Evolutionary conservation across 345 rosid genomes (phyloP), one percentile per base, ranked within the genome.

Genomic region (Gossypium stocksii): DNA sequence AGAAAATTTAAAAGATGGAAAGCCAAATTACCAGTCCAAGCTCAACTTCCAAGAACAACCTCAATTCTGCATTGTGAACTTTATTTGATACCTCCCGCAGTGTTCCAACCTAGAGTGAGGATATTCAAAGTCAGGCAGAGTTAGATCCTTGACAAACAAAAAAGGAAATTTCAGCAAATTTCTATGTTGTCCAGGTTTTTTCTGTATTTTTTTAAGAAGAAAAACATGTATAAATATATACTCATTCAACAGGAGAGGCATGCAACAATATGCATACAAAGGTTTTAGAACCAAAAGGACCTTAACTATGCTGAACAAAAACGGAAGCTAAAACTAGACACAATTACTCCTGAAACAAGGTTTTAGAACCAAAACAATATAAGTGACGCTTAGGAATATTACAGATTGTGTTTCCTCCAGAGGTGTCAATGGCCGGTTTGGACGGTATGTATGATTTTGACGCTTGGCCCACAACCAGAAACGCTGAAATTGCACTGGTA

Each of bases 381-480:
- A 72, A 67, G 29, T 74, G 12, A 48, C 45, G 74, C 61, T 49
- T 29, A 72, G 48, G 59, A 46, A 74, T 72, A 76, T 80, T 84
- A 93, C 99, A 74, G 91, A 80, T 78, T 87, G 93, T 52, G 90
- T 76, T 83, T 95, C 99, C 79, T 95, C 98, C 68, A 74, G 83
- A 52, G 82, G 87, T 4, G 91, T 86, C 83, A 95, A 79, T 62
- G 97, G 98, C 67, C 94, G 86, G 80, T 87, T 86, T 56, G 97
- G 97, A 66, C 98, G 97, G 79, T 93, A 91, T 4, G 98, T 95
- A 81, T 93, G 97, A 76, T 95, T 95, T 78, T 90, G 93, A 38
- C 99, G 93, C 88, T 90, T 91, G 67, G 94, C 97, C 97, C 97
- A 93, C 25, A 95, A 85, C 99, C 99, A 95, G 82, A 91, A 95